Conservation (phyloP, 176 grass and related monocot species). For the Phyllostachys edulis region DNA sequence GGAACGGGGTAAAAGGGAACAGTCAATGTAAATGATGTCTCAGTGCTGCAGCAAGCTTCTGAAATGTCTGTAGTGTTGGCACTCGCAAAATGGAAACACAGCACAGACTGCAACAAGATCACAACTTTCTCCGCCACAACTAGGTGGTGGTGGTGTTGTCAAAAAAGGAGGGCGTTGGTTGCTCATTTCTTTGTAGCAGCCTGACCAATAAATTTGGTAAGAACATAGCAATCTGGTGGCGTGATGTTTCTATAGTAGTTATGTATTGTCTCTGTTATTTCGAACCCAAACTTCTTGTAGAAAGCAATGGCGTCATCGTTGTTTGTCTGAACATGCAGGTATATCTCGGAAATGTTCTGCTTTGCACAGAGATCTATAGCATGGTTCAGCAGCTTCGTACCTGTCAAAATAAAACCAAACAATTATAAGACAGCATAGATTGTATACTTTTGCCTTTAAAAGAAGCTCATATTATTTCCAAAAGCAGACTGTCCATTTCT, state of each 20-base stretch:
- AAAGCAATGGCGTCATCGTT: slow-evolving; percentile 86
- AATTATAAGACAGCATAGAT: background rate
- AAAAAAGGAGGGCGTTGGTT: slow-evolving; percentile 17
- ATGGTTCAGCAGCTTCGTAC: slow-evolving; percentile 77
- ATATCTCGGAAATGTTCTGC: slow-evolving; percentile 83
- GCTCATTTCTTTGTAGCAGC: slow-evolving; percentile 65
- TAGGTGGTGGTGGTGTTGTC: slow-evolving; percentile 1
- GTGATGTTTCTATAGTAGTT: slow-evolving; percentile 96
- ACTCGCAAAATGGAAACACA: slow-evolving; percentile 35
- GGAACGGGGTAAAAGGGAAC: slow-evolving; percentile 4
- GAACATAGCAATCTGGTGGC: slow-evolving; percentile 89
- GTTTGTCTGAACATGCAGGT: slow-evolving; percentile 98
- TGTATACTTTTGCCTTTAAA: background rate
- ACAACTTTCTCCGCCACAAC: slow-evolving; percentile 4
- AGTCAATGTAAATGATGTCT: slow-evolving; percentile 38
- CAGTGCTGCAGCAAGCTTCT: slow-evolving; percentile 25
- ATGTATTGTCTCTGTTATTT: slow-evolving; percentile 91
- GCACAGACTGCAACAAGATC: slow-evolving; percentile 17
- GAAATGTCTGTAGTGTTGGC: slow-evolving; percentile 12
- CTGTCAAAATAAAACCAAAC: slow-evolving; percentile 46
- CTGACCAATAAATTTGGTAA: slow-evolving; percentile 67
- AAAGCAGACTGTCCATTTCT: slow-evolving; percentile 2
- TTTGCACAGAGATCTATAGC: slow-evolving; percentile 73
- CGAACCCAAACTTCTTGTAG: slow-evolving; percentile 98
- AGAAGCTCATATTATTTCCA: background rate